Percentiles rank a stretch among this genome's conserved stretches.
These are phyloP conservation scores for Sclerotinia glacialis DNA, from an alignment of 2,329 filamentous ascomycete genomes.

Conservation along the genomic window DNA sequence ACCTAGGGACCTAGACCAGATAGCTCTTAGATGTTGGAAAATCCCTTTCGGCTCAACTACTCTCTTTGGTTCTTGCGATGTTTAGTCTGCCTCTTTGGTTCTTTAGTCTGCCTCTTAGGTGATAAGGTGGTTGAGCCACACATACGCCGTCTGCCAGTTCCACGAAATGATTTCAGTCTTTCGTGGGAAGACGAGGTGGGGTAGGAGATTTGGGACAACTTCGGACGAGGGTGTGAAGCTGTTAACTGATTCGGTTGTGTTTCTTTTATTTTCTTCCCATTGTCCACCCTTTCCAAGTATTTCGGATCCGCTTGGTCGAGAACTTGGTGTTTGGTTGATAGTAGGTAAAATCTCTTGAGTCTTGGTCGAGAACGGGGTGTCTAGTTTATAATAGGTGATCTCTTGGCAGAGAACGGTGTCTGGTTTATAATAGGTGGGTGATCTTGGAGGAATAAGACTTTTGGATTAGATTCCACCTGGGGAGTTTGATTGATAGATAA, in stretches of 20 bases:
- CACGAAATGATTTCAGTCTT: background rate
- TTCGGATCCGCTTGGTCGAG: background rate
- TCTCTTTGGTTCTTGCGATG: background rate
- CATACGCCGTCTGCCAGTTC: background rate
- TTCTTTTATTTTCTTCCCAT: background rate
- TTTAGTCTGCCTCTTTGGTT: background rate
- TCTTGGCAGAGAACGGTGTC: too few species aligned
- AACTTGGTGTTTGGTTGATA: too few species aligned
- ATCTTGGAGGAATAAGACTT: background rate
- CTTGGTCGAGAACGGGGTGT: background rate
- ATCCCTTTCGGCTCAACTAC: background rate
- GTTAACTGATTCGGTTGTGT: background rate
- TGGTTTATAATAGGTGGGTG: background rate
- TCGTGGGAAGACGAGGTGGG: background rate
- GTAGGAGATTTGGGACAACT: background rate
- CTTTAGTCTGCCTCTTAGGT: background rate
- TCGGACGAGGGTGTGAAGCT: background rate
- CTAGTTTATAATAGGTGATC: background rate
- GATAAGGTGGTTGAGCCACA: background rate
- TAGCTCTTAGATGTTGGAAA: background rate
- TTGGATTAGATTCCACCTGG: background rate
- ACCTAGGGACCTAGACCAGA: slow-evolving; percentile 1
- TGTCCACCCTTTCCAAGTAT: background rate
- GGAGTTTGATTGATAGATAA: slow-evolving; percentile 7
- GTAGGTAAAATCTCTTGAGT: too few species aligned